Percentiles rank a stretch among this genome's conserved stretches.
phyloP scores from a whole-genome alignment of 2,329 filamentous ascomycete genomes.

The Aspergillus ochraceoroseus region DNA sequence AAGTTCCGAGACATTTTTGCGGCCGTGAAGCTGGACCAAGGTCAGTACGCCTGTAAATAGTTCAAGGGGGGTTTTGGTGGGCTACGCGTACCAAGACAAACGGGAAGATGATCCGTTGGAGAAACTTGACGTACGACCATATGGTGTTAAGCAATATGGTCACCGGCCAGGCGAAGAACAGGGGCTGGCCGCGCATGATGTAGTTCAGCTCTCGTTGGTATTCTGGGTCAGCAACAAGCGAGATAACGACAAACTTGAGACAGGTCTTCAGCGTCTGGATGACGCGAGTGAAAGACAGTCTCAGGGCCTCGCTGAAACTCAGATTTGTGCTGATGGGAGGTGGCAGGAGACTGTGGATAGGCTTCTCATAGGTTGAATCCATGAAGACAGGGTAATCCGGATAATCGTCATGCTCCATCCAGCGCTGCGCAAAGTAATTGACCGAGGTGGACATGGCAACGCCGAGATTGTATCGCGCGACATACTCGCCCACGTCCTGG shows the following conservation, averaged over 20 bases:
- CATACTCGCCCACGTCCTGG: constrained; percentile 36
- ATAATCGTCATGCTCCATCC: constrained; percentile 11
- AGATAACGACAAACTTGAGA: constrained; percentile 48
- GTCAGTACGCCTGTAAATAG: too few relatives aligned
- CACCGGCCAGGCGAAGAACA: constrained; percentile 31
- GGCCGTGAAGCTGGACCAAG: constrained; percentile 39
- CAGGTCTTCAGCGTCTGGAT: constrained; percentile 18
- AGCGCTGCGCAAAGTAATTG: constrained; percentile 22
- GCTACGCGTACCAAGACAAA: constrained; percentile 39
- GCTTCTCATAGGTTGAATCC: constrained; percentile 22
- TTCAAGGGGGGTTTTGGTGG: too few relatives aligned
- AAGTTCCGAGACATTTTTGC: constrained; percentile 38
- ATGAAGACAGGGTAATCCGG: constrained; percentile 18
- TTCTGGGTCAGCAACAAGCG: constrained; percentile 49
- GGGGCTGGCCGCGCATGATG: constrained; percentile 37
- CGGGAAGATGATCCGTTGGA: constrained; percentile 43
- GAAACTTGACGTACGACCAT: constrained; percentile 45
- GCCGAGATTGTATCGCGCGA: constrained; percentile 48
- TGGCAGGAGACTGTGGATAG: constrained; percentile 32
- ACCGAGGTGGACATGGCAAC: constrained; percentile 32
- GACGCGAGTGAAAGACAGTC: constrained; percentile 41
- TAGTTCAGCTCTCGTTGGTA: constrained; percentile 47
- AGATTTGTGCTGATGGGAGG: constrained; percentile 2
- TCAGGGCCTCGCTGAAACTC: constrained; percentile 20
- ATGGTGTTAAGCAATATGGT: constrained; percentile 42